Base-by-base conservation (phyloP, 1,139 yeast genomes). In the Scheffersomyces insectosa region DNA sequence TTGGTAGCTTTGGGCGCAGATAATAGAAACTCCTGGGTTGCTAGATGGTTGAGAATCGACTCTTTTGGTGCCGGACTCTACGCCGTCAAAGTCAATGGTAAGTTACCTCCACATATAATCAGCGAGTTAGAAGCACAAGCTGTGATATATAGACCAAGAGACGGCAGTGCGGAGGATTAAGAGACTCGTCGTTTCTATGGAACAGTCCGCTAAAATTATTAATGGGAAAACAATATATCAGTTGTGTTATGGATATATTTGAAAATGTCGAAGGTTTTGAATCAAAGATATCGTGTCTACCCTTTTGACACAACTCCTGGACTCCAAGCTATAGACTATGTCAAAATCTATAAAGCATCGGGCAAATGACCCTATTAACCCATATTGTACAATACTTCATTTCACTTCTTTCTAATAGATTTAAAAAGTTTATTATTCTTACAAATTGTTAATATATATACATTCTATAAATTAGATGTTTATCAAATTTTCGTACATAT, bases 31-130 rank as follows among this genome's bases (percentile, higher is more conserved):
- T 89, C 97, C 2, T 93, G 99, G 99, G 98, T 90, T 28, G 97
- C 97, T 16, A 81, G 89, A 59, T 93, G 99, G 99, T 74, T 93
- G 46, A 82, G 97, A 66, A 86, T 93, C 25, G 96, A 89, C 57
- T 85, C 89, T 25, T 90, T 90, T 61, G 85, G 83, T 28, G 87
- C 95, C 1, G 99, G 99, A 0, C 65, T 93, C 55, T 88, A 93
- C 59, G 99, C 99, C 1, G 95, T 91, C 37, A 88, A 93, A 59
- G 93, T 93, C 6, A 87, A 84, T 55, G 99, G 99, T 30, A 83
- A 88, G 56, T 70, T 93, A 43, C 98, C 98, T 2, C 90, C 88
- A 5, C 97, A 90, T 51, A 82, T 89, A 31, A 80, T 88, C 12
- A 81, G 80, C 38, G 86, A 85, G 42, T 71, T 93, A 59, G 84